phyloP scores from a whole-genome alignment of 805 yeast species.

The Schizosaccharomyces lindneri region DNA sequence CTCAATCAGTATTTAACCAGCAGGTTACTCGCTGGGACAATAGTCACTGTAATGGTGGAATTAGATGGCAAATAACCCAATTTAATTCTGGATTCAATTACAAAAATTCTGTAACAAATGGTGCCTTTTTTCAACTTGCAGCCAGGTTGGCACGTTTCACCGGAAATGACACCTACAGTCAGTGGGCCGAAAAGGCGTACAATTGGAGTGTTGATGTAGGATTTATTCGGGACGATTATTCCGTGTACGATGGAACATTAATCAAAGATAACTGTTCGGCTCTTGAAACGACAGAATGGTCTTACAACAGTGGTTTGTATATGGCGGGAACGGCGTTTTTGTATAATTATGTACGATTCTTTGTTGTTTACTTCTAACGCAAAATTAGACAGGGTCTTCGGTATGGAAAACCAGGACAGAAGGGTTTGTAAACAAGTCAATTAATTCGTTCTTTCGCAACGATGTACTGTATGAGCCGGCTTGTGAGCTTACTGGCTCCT shows the following conservation, averaged over 20 bases:
- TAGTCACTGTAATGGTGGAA: slow-evolving; percentile 41
- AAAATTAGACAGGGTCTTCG: slow-evolving; percentile 21
- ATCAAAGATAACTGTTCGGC: slow-evolving; percentile 21
- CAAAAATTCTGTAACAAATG: slow-evolving; percentile 68
- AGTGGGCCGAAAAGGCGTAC: slow-evolving; percentile 48
- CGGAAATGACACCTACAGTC: slow-evolving; percentile 40
- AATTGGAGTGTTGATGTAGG: slow-evolving; percentile 37
- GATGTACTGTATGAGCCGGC: slow-evolving; percentile 45
- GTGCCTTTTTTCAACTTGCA: slow-evolving; percentile 54
- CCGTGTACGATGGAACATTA: slow-evolving; percentile 48
- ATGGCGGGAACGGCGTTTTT: slow-evolving; percentile 46
- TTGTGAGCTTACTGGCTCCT: slow-evolving; percentile 30
- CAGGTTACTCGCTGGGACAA: slow-evolving; percentile 64
- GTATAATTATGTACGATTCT: slow-evolving; percentile 20
- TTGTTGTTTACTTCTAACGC: not conserved
- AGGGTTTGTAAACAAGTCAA: slow-evolving; percentile 23
- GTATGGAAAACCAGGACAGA: slow-evolving; percentile 33
- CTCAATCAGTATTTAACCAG: slow-evolving; percentile 71
- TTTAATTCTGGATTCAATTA: slow-evolving; percentile 76
- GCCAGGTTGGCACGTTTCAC: slow-evolving; percentile 69
- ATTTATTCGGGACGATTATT: slow-evolving; percentile 16
- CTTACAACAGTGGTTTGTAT: slow-evolving; percentile 48
- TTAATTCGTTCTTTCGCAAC: slow-evolving; percentile 22
- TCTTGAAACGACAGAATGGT: slow-evolving; percentile 36
- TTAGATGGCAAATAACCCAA: slow-evolving; percentile 76